Evolutionary conservation across 1,139 yeast genomes (phyloP), one percentile per base, ranked within the genome.

Genomic region (Meyerozyma smithsonii): DNA sequence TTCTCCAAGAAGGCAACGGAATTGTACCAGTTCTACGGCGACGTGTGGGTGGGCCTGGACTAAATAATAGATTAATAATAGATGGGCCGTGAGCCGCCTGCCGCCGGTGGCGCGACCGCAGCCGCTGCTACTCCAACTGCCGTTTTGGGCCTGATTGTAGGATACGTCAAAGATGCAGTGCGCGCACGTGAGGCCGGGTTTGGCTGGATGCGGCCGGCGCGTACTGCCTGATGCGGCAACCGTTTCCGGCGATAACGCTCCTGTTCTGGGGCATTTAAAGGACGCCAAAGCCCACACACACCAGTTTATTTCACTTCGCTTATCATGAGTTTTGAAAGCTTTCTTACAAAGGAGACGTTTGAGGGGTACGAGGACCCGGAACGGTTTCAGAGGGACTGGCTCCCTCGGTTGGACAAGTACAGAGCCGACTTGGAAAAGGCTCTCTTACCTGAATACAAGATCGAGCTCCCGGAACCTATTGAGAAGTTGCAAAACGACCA

Each of bases 341-440:
- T 65, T 46, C 58, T 69, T 37, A 58, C 61, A 35, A 59, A 52
- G 17, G 73, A 68, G 39, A 50, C 55, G 10, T 55, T 67, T 38
- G 54, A 55, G 23, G 53, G 55, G 23, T 71, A 66, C 46, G 74
- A 69, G 45, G 72, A 70, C 48, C 45, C 58, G 4, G 66, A 56
- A 37, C 64, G 60, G 42, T 71, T 45, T 48, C 49, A 52, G 15
- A 46, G 49, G 33, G 54, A 63, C 18, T 79, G 65, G 66, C 50
- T 62, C 39, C 84, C 84, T 12, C 74, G 72, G 51, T 62, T 80
- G 47, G 67, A 69, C 44, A 64, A 71, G 21, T 79, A 79, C 51
- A 64, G 70, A 43, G 56, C 65, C 25, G 70, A 63, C 11, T 61
- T 78, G 42, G 63, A 54, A 7, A 62, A 61, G 19, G 67, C 68